Base-by-base conservation (phyloP, 345 rosid genomes). In the Salix suchowensis region DNA sequence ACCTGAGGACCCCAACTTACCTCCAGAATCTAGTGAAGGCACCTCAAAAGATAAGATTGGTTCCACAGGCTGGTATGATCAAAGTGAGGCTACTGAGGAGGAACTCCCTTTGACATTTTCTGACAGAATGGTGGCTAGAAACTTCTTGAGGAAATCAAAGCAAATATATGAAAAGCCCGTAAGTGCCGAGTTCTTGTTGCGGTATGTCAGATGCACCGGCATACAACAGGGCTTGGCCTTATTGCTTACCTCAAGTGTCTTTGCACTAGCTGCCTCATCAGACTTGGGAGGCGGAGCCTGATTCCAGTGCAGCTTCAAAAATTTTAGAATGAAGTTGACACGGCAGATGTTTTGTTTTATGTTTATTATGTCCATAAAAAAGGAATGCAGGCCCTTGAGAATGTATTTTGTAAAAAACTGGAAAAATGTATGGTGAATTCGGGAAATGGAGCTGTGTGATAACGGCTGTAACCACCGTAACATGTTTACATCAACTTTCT, bases 71-170 rank as follows among this genome's bases (percentile, higher is more conserved):
- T 87, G 93, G 96, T 71, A 79, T 54, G 85, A 87, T 78, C 82
- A 82, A 65, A 80, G 87, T 71, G 91, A 83, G 73, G 32, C 75
- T 62, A 64, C 77, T 6, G 92, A 91, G 34, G 97, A 87, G 84
- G 98, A 93, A 72, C 88, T 88, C 75, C 98, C 98, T 15, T 74
- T 93, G 77, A 92, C 99, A 40, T 90, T 96, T 77, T 89, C 93
- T 16, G 85, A 90, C 87, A 79, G 68, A 73, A 39, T 54, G 71
- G 62, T 81, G 70, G 80, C 74, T 11, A 87, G 82, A 81, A 89
- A 73, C 78, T 92, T 93, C 82, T 93, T 94, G 0, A 84, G 82
- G 42, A 86, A 81, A 81, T 92, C 93, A 78, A 88, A 76, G 82
- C 88, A 82, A 82, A 65, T 83, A 86, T 70, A 42, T 80, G 76